A percentile compares a stretch with the other conserved stretches of the same genome.
Conservation (phyloP, 108 stramenopile genomes). For the Poteriospumella lacustris region DNA sequence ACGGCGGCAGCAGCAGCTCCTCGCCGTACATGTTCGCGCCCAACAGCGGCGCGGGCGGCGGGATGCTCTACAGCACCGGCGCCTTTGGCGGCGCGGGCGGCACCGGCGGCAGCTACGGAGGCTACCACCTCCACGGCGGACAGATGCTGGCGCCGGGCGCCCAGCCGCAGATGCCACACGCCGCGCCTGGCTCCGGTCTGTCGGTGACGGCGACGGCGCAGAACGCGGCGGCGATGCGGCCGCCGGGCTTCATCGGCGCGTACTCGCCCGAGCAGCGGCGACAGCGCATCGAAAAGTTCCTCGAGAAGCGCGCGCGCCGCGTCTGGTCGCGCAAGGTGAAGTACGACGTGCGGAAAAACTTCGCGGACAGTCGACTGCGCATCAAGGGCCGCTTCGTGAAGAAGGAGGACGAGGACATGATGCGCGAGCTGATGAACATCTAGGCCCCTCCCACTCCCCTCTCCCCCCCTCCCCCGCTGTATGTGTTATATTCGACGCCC, state of each 20-base stretch:
- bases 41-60: no score
- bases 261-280: slow-evolving; percentile 88
- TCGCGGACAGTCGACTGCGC: slow-evolving; percentile 88
- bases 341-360: slow-evolving; percentile 97
- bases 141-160: no score
- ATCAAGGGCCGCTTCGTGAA: slow-evolving; percentile 97
- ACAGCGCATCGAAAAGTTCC: slow-evolving; percentile 74
- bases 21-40: no score
- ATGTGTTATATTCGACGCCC: no score
- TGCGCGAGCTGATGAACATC: slow-evolving; percentile 35
- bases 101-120: background rate
- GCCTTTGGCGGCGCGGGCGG: background rate
- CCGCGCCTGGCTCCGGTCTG: slow-evolving; percentile 32
- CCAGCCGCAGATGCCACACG: slow-evolving; percentile 25
- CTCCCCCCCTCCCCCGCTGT: no score
- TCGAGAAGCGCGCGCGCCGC: slow-evolving; percentile 82
- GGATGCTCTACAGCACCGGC: no score
- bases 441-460: no score
- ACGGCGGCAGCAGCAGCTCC: no score
- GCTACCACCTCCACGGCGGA: slow-evolving; percentile 25
- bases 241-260: slow-evolving; percentile 82
- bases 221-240: slow-evolving; percentile 27
- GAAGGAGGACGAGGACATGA: slow-evolving; percentile 92
- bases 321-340: slow-evolving; percentile 93
- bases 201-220: slow-evolving; percentile 12